Evolutionary conservation across 176 grass and related monocot species (phyloP), one percentile per base, ranked within the genome.

Genomic region (Chloris gayana): DNA sequence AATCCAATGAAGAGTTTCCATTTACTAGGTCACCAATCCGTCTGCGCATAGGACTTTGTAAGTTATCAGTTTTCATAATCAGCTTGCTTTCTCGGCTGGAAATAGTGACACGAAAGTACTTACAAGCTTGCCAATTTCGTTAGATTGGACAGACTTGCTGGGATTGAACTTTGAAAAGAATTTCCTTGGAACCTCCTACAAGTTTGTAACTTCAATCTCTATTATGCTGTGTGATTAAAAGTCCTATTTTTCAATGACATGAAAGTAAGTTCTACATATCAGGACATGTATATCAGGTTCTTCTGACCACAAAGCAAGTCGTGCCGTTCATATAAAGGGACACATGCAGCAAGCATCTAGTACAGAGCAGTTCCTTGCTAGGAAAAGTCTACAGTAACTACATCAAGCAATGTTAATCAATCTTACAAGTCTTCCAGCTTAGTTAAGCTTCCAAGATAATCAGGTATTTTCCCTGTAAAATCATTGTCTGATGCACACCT

Each of bases 181-280:
- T 87, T 97, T 56, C 91, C 91, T 63, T 97, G 91, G 56, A 97
- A 87, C 64, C 80, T 77, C 88, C 91, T 97, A 67, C 38, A 75
- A 77, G 80, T 71, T 62, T 22, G 80, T 42, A 42, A 11, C 54
- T 73, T 41, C 6, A 13, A 42, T 42, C 39, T 8, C 39, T 42
- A 42, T 42, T 42, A 9, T 11, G 39, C 11, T 2, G 10, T 26
- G 59, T 30, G 59, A 62, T 62, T 27, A 9, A 4, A 76, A 41
- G 18, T 44, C 15, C 14, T 58, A 60, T 10, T 42, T 61, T 0
- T 61, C 58, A 61, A 27, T 29, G 18, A 19, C 17, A 8, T 29
- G 30, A 62, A 42, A 21, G 7, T 4, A 41, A 75, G 51, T 12
- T 75, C 0, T 4, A 74, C 37, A 11, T 42, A 26, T 62, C 73